Evolutionary conservation across 2,329 filamentous ascomycete genomes (phyloP).

Genomic region (Alternaria triticina): DNA sequence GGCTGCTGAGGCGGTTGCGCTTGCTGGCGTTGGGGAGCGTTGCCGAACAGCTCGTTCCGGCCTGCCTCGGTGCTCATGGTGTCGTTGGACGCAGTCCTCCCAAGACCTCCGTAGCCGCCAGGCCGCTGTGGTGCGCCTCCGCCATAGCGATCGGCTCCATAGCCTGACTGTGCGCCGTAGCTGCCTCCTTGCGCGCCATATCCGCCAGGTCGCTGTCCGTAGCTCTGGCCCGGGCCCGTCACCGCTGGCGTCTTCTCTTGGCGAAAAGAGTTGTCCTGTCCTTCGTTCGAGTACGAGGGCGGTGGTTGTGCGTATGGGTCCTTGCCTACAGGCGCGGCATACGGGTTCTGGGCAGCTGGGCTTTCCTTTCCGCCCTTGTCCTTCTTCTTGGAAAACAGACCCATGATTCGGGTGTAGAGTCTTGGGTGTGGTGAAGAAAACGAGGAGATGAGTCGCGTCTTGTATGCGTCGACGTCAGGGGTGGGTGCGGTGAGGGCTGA

Average conservation of each 20-base stretch:
- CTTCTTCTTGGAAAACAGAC: constrained; percentile 62
- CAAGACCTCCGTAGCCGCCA: constrained; percentile 50
- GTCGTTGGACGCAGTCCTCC: constrained; percentile 50
- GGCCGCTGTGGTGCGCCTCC: constrained; percentile 47
- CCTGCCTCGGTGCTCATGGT: constrained; percentile 57
- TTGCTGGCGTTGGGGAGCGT: constrained; percentile 59
- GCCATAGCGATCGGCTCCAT: constrained; percentile 57
- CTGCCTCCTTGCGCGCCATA: constrained; percentile 37
- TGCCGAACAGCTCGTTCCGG: constrained; percentile 70
- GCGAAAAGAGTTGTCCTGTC: constrained; percentile 41
- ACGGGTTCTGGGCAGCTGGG: constrained; percentile 55
- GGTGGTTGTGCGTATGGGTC: constrained; percentile 61
- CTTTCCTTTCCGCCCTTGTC: constrained; percentile 59
- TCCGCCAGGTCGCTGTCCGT: constrained; percentile 45
- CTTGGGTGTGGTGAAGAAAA: not conserved
- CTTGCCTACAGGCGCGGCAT: constrained; percentile 51
- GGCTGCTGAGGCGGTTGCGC: constrained; percentile 47
- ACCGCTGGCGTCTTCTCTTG: constrained; percentile 54
- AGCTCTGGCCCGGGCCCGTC: constrained; percentile 48
- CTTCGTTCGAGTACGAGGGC: constrained; percentile 46
- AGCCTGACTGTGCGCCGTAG: constrained; percentile 44
- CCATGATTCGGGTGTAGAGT: constrained; percentile 41
- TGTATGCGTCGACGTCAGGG: not conserved
- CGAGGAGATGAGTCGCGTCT: not conserved
- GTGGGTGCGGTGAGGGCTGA: not conserved